Evolutionary conservation across 1,284 basidiomycete species (phyloP).

Genomic region (Vanrija sp.): DNA sequence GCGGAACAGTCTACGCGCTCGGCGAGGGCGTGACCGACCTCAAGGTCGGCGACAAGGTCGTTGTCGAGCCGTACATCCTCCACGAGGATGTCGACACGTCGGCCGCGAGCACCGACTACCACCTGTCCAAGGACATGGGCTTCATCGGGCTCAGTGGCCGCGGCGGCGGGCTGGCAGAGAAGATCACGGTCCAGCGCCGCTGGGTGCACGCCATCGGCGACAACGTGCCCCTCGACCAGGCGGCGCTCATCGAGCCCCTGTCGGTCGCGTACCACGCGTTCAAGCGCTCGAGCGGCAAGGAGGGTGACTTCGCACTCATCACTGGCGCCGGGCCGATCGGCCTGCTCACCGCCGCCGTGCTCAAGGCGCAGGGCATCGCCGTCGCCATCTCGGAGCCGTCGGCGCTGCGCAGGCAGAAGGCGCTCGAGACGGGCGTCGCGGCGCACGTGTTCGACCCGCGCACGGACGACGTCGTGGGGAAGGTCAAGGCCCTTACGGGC

Average conservation of each 20-base stretch:
- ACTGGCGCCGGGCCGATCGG: slow-evolving; percentile 15
- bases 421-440: slow-evolving; percentile 12
- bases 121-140: slow-evolving; percentile 15
- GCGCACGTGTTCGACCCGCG: slow-evolving; percentile 12
- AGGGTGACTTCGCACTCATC: slow-evolving; percentile 16
- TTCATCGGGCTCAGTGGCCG: slow-evolving; percentile 18
- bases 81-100: slow-evolving; percentile 8
- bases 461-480: slow-evolving; percentile 4
- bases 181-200: slow-evolving; percentile 15
- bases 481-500: neutral
- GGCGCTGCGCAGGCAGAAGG: slow-evolving; percentile 5
- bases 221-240: slow-evolving; percentile 13
- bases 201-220: slow-evolving; percentile 18
- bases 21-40: slow-evolving; percentile 27
- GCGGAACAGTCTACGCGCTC: slow-evolving; percentile 34
- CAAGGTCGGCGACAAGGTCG: slow-evolving; percentile 42
- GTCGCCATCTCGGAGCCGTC: slow-evolving; percentile 15
- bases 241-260: slow-evolving; percentile 18
- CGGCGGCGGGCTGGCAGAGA: slow-evolving; percentile 15
- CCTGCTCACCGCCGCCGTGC: slow-evolving; percentile 15
- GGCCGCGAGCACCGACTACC: slow-evolving; percentile 10
- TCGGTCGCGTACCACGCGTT: slow-evolving; percentile 15
- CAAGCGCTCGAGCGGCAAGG: slow-evolving; percentile 9
- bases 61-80: slow-evolving; percentile 41
- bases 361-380: slow-evolving; percentile 14